Conservation (phyloP, 441 rosid species). For the Rhodomyrtus psidioides region DNA sequence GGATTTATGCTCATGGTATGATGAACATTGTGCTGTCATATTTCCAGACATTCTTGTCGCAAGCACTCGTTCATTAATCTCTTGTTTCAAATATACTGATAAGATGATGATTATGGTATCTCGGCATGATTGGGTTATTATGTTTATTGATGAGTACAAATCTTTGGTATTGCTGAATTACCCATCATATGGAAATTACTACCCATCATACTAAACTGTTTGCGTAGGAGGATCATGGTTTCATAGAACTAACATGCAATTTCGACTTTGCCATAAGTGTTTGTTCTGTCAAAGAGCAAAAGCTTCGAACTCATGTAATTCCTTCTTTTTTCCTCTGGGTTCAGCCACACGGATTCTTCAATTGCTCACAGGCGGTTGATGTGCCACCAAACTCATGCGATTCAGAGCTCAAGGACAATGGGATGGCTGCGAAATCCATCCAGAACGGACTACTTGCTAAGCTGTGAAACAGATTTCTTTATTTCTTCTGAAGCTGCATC, state of each 20-base stretch:
- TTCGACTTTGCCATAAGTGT: background rate
- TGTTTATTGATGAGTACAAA: background rate
- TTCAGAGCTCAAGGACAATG: constrained; percentile 53
- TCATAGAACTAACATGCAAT: background rate
- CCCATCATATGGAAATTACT: background rate
- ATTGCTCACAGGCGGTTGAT: constrained; percentile 80
- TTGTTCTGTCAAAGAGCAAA: background rate
- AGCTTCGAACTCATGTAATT: background rate
- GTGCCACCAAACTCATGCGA: constrained; percentile 73
- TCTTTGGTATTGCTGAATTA: background rate
- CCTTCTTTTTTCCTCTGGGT: background rate
- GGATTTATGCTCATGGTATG: constrained; percentile 70
- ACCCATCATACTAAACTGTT: background rate
- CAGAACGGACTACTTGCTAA: constrained; percentile 46
- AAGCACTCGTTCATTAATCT: background rate
- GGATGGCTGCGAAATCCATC: constrained; percentile 32
- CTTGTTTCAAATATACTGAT: background rate
- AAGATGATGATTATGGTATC: background rate
- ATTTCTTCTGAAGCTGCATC: background rate
- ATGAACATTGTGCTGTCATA: background rate
- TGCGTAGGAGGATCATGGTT: background rate
- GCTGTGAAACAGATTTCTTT: constrained; percentile 29
- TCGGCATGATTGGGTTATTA: background rate
- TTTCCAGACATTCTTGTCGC: background rate
- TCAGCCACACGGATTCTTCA: constrained; percentile 93